Percentiles rank a stretch among this genome's conserved stretches.
Conservation (phyloP, 2,329 filamentous ascomycete species). For the Phialophora tarda region DNA sequence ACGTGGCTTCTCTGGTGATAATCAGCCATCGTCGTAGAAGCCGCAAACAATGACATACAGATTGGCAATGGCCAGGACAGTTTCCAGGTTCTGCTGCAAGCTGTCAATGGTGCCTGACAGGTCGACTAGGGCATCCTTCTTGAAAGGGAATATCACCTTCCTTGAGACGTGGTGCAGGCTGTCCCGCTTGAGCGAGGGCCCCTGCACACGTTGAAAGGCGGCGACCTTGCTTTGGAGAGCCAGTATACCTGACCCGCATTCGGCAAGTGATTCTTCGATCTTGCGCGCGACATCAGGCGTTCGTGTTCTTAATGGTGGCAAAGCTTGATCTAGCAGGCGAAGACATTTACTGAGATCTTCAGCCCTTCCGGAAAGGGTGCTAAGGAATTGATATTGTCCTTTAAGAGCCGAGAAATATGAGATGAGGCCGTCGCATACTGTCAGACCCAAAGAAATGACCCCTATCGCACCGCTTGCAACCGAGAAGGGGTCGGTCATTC, state of each 20-base stretch:
- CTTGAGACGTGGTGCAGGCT: slow-evolving; percentile 3
- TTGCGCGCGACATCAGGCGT: slow-evolving; percentile 5
- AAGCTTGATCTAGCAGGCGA: neutral
- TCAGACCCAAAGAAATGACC: slow-evolving; percentile 16
- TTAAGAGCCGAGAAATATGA: slow-evolving; percentile 13
- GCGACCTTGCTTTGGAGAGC: slow-evolving; percentile 6
- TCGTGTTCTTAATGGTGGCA: slow-evolving; percentile 12
- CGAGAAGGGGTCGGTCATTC: slow-evolving; percentile 18
- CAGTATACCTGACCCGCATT: neutral
- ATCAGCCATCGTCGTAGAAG: neutral
- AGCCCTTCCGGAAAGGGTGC: slow-evolving; percentile 3
- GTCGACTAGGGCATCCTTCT: slow-evolving; percentile 5
- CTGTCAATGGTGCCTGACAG: slow-evolving; percentile 8
- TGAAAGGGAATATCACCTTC: slow-evolving; percentile 17
- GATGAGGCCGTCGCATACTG: slow-evolving; percentile 17
- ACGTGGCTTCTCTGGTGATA: slow-evolving; percentile 5
- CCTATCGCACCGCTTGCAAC: slow-evolving; percentile 14
- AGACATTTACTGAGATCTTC: slow-evolving; percentile 11
- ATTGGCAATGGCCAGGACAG: slow-evolving; percentile 8
- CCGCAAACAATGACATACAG: slow-evolving; percentile 1
- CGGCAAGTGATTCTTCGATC: slow-evolving; percentile 4
- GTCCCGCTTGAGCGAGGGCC: slow-evolving; percentile 9
- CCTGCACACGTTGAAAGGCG: slow-evolving; percentile 7
- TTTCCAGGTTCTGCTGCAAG: slow-evolving; percentile 18
- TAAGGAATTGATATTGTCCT: slow-evolving; percentile 14